phyloP scores from a whole-genome alignment of 1,284 basidiomycete genomes.

The Sutorius eximius region DNA sequence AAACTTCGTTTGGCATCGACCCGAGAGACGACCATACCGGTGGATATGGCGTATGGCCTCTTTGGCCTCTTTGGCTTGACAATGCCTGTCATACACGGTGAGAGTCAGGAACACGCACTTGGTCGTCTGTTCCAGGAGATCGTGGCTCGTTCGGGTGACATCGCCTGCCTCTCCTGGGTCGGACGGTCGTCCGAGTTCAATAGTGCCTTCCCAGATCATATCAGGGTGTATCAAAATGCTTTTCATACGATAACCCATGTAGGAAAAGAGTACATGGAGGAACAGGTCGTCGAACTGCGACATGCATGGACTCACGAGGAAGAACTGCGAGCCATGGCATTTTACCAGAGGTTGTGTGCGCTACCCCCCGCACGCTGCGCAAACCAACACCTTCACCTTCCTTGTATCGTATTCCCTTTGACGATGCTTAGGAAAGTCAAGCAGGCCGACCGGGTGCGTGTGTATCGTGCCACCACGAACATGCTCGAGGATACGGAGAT shows the following conservation, averaged over 20 bases:
- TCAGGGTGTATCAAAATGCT: constrained; percentile 15
- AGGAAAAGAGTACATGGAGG: constrained; percentile 6
- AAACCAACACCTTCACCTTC: constrained; percentile 11
- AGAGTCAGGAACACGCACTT: constrained; percentile 20
- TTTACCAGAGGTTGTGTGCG: constrained; percentile 4
- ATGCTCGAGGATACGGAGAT: constrained; percentile 17
- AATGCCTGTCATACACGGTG: constrained; percentile 21
- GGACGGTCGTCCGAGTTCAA: constrained; percentile 27
- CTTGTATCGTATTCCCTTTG: constrained; percentile 22
- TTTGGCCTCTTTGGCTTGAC: constrained; percentile 25
- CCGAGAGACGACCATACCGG: constrained; percentile 20
- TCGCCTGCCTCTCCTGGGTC: constrained; percentile 23
- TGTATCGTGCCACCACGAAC: constrained; percentile 8
- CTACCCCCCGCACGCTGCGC: constrained; percentile 6
- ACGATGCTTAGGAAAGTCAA: neutral
- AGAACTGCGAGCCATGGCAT: neutral
- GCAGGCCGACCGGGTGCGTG: neutral
- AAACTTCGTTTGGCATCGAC: constrained; percentile 28
- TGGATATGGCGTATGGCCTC: constrained; percentile 28
- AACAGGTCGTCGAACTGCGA: neutral
- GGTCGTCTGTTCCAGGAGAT: constrained; percentile 26
- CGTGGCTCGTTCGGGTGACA: constrained; percentile 21
- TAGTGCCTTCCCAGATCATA: constrained; percentile 23
- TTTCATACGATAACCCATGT: constrained; percentile 6
- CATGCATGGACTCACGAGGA: neutral